phyloP scores from a whole-genome alignment of 2,329 filamentous ascomycete genomes.

The Byssochlamys sp. region DNA sequence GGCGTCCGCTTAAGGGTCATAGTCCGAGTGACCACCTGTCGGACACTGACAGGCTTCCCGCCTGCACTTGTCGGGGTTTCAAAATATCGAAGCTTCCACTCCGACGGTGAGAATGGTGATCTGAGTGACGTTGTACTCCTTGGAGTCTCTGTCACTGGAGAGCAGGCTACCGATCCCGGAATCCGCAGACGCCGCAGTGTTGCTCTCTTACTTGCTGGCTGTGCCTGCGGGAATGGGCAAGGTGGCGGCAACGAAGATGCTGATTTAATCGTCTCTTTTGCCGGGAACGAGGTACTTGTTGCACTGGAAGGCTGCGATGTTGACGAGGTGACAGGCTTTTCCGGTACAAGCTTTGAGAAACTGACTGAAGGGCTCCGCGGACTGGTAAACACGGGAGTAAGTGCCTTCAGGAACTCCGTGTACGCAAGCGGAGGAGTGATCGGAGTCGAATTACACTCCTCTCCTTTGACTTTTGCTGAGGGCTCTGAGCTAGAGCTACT shows the following conservation, averaged over 20 bases:
- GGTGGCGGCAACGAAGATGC: constrained; percentile 51
- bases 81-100: constrained; percentile 62
- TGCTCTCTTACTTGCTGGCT: constrained; percentile 52
- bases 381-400: constrained; percentile 61
- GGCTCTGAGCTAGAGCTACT: constrained; percentile 47
- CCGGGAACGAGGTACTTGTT: constrained; percentile 37
- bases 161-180: constrained; percentile 63
- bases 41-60: constrained; percentile 58
- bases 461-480: constrained; percentile 59
- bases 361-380: constrained; percentile 52
- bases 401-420: constrained; percentile 80
- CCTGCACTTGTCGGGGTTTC: constrained; percentile 53
- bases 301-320: constrained; percentile 32
- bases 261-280: constrained; percentile 47
- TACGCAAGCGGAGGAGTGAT: constrained; percentile 87
- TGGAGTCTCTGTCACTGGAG: constrained; percentile 58
- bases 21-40: constrained; percentile 87
- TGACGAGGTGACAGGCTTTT: constrained; percentile 21
- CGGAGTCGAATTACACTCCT: constrained; percentile 63
- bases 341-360: constrained; percentile 35
- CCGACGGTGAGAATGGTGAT: constrained; percentile 73
- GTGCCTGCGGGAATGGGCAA: constrained; percentile 49
- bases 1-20: constrained; percentile 70
- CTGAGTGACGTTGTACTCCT: constrained; percentile 51
- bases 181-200: constrained; percentile 57